Evolutionary conservation across 2,329 filamentous ascomycete genomes (phyloP), one percentile per base, ranked within the genome.

Genomic region (Penicillium sp.): DNA sequence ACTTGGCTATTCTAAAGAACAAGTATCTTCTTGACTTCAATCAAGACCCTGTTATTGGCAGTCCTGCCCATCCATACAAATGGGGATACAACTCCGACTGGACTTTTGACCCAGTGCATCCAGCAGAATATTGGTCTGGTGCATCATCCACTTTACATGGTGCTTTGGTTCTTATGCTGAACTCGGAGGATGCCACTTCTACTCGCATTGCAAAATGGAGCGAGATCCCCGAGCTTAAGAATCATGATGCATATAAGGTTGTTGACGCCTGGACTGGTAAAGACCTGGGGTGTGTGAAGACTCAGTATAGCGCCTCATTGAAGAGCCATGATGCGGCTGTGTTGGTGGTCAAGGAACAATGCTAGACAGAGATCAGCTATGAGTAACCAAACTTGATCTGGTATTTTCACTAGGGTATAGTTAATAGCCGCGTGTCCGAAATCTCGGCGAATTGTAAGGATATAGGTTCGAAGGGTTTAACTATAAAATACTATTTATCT

Each of bases 1-100:
- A 75, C 40, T 61, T 80, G 6, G 62, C 67, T 0, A 74, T 82
- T 11, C 64, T 82, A 1, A 70, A 71, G 16, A 82, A 82, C 55
- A 52, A 61, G 26, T 61, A 68, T n/a, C 62, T 76, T 0, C 57
- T 76, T 5, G 59, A 65, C 8, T 75, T 82, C 66, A 78, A 80
- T 61, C 80, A 83, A 61, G 80, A 82, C 53, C 65, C 71, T 0
- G 60, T 71, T 2, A 61, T 73, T 17, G 79, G 78, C 1, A 67
- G 62, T 2, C 71, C 79, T 2, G 78, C 78, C 0, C 69, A 66
- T 61, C 80, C 80, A 0, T 72, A 75, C 42, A 70, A 75, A 61
- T 69, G 69, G 66, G 71, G 70, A 12, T 72, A 71, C 35, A 73
- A 70, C 35, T 49, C 63, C 2, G 69, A 73, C 58, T 68, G 66